Conservation (phyloP, 1,139 yeast genomes). For the Protomyces lactucae-debilis region DNA sequence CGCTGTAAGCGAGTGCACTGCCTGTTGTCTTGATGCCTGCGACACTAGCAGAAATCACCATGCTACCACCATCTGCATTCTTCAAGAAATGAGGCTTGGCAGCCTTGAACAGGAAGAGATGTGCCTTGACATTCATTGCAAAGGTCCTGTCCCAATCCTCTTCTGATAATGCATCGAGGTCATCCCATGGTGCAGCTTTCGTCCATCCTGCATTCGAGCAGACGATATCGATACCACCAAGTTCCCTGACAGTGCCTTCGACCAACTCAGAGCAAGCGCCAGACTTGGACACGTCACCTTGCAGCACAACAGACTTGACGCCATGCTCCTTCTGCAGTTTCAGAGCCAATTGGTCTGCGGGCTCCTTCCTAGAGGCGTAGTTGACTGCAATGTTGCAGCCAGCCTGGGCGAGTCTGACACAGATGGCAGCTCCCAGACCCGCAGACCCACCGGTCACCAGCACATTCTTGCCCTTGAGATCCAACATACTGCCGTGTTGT, state of each 20-base stretch:
- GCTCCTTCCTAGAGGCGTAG: constrained; percentile 37
- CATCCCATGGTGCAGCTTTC: constrained; percentile 37
- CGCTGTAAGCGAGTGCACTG: constrained; percentile 44
- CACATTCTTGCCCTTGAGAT: constrained; percentile 30
- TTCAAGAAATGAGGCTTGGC: constrained; percentile 40
- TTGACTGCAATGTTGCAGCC: constrained; percentile 38
- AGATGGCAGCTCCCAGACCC: constrained; percentile 34
- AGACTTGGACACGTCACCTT: constrained; percentile 35
- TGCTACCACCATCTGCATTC: constrained; percentile 42
- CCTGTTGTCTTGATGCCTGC: constrained; percentile 43
- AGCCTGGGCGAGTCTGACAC: constrained; percentile 31
- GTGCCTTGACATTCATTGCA: constrained; percentile 38
- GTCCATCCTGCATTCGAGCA: constrained; percentile 40
- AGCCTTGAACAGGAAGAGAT: constrained; percentile 41
- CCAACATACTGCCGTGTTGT: constrained; percentile 23
- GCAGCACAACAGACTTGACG: constrained; percentile 32
- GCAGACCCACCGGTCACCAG: constrained; percentile 34
- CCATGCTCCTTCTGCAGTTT: constrained; percentile 28
- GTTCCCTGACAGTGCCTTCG: constrained; percentile 28
- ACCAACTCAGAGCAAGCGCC: constrained; percentile 33
- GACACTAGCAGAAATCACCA: constrained; percentile 42
- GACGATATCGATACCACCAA: constrained; percentile 36
- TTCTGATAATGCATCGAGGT: constrained; percentile 39
- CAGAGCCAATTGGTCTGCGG: constrained; percentile 35
- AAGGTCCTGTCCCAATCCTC: constrained; percentile 41